Percentiles rank a stretch among this genome's conserved stretches.
Conservation (phyloP, 257 asterid genomes). For the Cinchona pubescens region DNA sequence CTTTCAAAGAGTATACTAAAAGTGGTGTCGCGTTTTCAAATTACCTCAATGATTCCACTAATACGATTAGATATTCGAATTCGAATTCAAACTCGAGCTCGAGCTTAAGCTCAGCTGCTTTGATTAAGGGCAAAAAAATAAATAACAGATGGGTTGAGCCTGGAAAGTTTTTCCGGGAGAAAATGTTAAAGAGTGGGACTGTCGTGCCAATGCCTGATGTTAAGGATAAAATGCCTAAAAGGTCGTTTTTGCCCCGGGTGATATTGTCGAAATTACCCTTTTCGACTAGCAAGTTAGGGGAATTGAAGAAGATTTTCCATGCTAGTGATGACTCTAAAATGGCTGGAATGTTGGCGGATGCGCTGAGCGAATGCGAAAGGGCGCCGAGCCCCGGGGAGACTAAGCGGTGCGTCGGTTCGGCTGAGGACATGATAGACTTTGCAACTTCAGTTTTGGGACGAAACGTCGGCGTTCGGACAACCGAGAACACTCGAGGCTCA, state of each 20-base stretch:
- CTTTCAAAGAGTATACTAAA: slow-evolving; percentile 63
- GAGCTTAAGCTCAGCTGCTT: not conserved
- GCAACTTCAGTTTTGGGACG: slow-evolving; percentile 74
- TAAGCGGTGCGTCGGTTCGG: slow-evolving; percentile 74
- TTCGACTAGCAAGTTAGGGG: slow-evolving; percentile 53
- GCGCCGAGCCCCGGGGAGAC: slow-evolving; percentile 77
- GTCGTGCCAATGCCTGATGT: slow-evolving; percentile 91
- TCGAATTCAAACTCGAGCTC: slow-evolving; percentile 10
- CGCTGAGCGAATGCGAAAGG: slow-evolving; percentile 72
- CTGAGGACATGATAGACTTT: slow-evolving; percentile 92
- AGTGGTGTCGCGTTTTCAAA: slow-evolving; percentile 42
- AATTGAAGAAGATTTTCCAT: slow-evolving; percentile 56
- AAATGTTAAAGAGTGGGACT: slow-evolving; percentile 57
- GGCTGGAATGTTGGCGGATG: slow-evolving; percentile 40
- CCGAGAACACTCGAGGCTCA: slow-evolving; percentile 51
- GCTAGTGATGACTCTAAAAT: slow-evolving; percentile 53
- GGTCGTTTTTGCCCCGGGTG: slow-evolving; percentile 82
- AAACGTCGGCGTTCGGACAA: slow-evolving; percentile 59
- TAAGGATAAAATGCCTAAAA: slow-evolving; percentile 78
- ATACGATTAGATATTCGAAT: no score
- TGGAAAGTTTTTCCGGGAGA: slow-evolving; percentile 78
- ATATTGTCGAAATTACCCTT: slow-evolving; percentile 77
- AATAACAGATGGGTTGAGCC: slow-evolving; percentile 67
- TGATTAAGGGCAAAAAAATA: slow-evolving; percentile 30
- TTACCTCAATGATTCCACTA: slow-evolving; percentile 52